Percentiles rank a stretch among this genome's conserved stretches.
Conservation (phyloP, 768 basidiomycete species). For the Phaeolepiota aurea region DNA sequence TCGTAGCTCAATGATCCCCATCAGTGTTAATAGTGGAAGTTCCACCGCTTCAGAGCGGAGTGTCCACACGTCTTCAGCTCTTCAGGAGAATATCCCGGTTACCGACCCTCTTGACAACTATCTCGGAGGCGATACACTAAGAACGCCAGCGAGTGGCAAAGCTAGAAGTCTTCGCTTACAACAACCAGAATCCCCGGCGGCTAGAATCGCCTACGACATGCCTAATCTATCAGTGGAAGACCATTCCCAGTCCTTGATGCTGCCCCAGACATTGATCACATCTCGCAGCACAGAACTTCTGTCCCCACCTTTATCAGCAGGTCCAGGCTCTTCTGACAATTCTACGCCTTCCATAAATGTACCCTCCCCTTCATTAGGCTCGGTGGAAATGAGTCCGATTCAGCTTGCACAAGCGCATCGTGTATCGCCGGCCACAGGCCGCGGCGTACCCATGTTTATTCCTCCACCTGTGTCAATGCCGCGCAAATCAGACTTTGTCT, state of each 20-base stretch:
- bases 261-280: neutral
- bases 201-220: slow-evolving; percentile 12
- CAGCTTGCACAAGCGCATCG: slow-evolving; percentile 27
- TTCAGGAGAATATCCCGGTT: too few relatives aligned
- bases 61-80: too few relatives aligned
- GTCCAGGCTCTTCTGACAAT: slow-evolving; percentile 10
- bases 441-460: slow-evolving; percentile 27
- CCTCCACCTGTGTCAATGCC: slow-evolving; percentile 15
- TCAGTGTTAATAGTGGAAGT: too few relatives aligned
- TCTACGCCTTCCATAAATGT: slow-evolving; percentile 9
- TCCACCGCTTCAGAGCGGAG: too few relatives aligned
- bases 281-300: slow-evolving; percentile 12
- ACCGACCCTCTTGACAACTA: too few relatives aligned
- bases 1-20: too few relatives aligned
- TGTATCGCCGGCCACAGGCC: slow-evolving; percentile 25
- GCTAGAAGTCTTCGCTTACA: neutral
- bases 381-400: slow-evolving; percentile 29
- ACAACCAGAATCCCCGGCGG: slow-evolving; percentile 14
- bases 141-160: too few relatives aligned
- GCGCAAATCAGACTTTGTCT: slow-evolving; percentile 22
- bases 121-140: too few relatives aligned
- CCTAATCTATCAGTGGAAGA: slow-evolving; percentile 3
- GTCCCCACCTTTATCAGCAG: slow-evolving; percentile 12
- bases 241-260: neutral
- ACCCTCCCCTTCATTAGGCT: slow-evolving; percentile 2